phyloP scores from a whole-genome alignment of 2,329 filamentous ascomycete species.

The Aspergillus bombycis region DNA sequence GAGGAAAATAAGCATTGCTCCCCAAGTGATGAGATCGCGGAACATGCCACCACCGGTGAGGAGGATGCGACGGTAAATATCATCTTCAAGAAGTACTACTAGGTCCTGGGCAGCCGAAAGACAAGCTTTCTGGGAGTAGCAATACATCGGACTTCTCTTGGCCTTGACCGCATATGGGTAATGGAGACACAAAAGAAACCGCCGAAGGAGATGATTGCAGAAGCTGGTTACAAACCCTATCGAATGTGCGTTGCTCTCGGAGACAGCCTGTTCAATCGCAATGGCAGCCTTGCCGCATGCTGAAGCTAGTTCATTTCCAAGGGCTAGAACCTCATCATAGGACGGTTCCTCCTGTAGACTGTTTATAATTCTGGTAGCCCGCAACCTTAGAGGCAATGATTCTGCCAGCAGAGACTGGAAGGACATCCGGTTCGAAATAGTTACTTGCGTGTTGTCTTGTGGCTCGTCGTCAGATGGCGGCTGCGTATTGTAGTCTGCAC shows the following conservation, averaged over 20 bases:
- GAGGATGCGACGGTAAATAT: conserved; percentile 28
- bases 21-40: conserved; percentile 31
- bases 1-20: conserved; percentile 22
- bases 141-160: conserved; percentile 26
- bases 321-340: conserved; percentile 24
- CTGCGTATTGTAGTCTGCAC: conserved; percentile 36
- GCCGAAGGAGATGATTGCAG: conserved; percentile 24
- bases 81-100: conserved; percentile 28
- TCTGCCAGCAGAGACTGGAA: conserved; percentile 16
- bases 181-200: conserved; percentile 26
- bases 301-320: conserved; percentile 20
- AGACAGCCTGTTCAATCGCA: neutral
- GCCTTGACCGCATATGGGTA: conserved; percentile 29
- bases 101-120: conserved; percentile 31
- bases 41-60: conserved; percentile 33
- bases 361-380: conserved; percentile 22
- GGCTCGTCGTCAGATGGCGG: conserved; percentile 24
- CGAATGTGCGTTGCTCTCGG: too few relatives aligned
- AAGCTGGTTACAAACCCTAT: conserved; percentile 20
- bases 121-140: conserved; percentile 29
- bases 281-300: conserved; percentile 13
- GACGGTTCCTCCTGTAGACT: conserved; percentile 23
- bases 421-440: neutral
- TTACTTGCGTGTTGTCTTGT: neutral
- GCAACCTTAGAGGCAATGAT: conserved; percentile 20